phyloP scores from a whole-genome alignment of 2,329 filamentous ascomycete species.

The Alternaria ventricosa region DNA sequence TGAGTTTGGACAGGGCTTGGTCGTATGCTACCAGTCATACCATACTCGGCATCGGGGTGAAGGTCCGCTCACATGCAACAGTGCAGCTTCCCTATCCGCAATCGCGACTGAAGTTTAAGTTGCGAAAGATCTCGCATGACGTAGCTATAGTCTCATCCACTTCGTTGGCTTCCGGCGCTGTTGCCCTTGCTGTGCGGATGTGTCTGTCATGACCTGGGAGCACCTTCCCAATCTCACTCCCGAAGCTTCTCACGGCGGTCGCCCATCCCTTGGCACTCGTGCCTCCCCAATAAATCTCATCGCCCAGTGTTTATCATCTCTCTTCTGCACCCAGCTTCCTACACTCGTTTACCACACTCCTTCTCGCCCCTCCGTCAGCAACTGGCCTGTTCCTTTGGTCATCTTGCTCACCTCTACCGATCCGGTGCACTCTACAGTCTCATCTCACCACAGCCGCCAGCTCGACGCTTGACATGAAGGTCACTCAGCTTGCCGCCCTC shows the following conservation, averaged over 20 bases:
- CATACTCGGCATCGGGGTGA: conserved; percentile 10
- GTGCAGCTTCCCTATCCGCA: neutral
- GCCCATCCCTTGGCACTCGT: conserved; percentile 26
- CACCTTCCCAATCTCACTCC: conserved; percentile 17
- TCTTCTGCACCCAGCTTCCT: conserved; percentile 23
- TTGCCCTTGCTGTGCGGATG: neutral
- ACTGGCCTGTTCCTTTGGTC: conserved; percentile 13
- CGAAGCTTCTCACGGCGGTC: conserved; percentile 3
- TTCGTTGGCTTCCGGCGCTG: neutral
- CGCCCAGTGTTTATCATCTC: conserved; percentile 5
- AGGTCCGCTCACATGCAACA: conserved; percentile 20
- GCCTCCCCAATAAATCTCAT: conserved; percentile 16
- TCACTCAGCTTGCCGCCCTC: conserved; percentile 29
- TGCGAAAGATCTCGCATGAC: conserved; percentile 2
- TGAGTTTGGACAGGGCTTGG: neutral
- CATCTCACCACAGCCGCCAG: conserved; percentile 14
- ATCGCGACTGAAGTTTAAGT: neutral
- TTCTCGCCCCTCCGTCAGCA: conserved; percentile 13
- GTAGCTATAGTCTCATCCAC: neutral
- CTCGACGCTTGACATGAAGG: conserved; percentile 35
- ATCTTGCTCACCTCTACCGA: conserved; percentile 22
- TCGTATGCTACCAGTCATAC: neutral
- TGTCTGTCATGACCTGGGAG: conserved; percentile 26
- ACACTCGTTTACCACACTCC: conserved; percentile 33
- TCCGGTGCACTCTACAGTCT: conserved; percentile 26